These are phyloP conservation scores for Porphyra umbilicalis DNA, from an alignment of 31 red algal species.

Conservation along the genomic window DNA sequence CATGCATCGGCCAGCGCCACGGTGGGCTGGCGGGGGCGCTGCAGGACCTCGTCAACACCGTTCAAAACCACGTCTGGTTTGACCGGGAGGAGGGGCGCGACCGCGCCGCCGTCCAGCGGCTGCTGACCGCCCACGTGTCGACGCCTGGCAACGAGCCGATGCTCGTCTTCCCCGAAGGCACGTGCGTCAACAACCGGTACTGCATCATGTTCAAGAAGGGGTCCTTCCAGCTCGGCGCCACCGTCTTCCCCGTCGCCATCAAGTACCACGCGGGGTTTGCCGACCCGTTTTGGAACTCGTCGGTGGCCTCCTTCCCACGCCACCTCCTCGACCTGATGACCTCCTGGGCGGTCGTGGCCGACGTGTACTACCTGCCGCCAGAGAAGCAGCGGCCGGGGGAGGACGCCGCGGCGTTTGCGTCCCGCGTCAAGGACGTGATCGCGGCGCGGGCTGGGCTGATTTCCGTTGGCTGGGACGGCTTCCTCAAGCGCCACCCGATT, in stretches of 20 bases:
- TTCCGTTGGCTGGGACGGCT: constrained; percentile 78
- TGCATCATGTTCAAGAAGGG: constrained; percentile 97
- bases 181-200: constrained; percentile 87
- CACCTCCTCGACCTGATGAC: constrained; percentile 91
- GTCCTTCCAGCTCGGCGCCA: constrained; percentile 78
- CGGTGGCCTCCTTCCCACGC: constrained; percentile 40
- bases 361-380: constrained; percentile 91
- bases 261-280: constrained; percentile 71
- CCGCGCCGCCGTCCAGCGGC: constrained; percentile 49
- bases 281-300: constrained; percentile 88
- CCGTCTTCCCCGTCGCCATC: constrained; percentile 86
- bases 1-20: constrained; percentile 80
- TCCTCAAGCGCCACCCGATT: constrained; percentile 79
- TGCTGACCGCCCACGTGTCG: constrained; percentile 64
- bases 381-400: constrained; percentile 41
- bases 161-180: constrained; percentile 96
- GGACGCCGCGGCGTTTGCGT: constrained; percentile 60
- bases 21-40: constrained; percentile 70
- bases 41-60: constrained; percentile 68
- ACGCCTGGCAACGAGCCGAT: constrained; percentile 75
- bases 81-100: constrained; percentile 89
- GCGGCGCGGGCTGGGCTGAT: constrained; percentile 56
- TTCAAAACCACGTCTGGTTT: constrained; percentile 94
- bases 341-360: constrained; percentile 86
- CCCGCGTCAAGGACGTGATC: constrained; percentile 66